Base-by-base conservation (phyloP, 2,329 filamentous ascomycete genomes). In the Phoma sp. region DNA sequence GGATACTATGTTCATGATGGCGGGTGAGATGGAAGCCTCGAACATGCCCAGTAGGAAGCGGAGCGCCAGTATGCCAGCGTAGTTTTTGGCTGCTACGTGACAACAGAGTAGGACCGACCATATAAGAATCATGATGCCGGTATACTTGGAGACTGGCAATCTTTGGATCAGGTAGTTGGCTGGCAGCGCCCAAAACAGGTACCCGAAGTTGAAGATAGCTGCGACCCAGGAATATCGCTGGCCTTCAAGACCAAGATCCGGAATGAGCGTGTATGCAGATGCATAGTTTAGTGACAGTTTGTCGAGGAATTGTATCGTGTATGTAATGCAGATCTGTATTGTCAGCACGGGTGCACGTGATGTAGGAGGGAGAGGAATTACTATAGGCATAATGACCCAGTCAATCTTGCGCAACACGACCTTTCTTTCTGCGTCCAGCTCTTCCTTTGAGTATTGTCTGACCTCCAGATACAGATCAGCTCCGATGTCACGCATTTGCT, bases 71-170 rank as follows among this genome's bases (percentile, higher is more conserved):
- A 74, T 72, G 11, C 71, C 69, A 0, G 71, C 69, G 41, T 74
- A 75, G 56, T 72, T 72, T n/a, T 68, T 73, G 4, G 71, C 71
- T 0, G 69, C 72, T 13, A 73, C 71, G 47, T 75, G 72, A 49
- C 80, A 75, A 44, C 81, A 69, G 0, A 78, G 74, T 2, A 82
- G 64, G 5, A 82, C 71, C 1, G 72, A 72, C 80, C 80, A 82
- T 35, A 76, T 47, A 13, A 76, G 59, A 7, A 75, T 74, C 68
- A 74, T 75, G 14, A 42, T 55, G 1, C 72, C 73, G 0, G 71
- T 75, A 52, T 74, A 75, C 50, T 72, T 75, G 1, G 70, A 66
- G 0, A 75, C 72, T 0, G 73, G 72, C 0, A 75, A 59, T 0
- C 69, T 65, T 36, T 76, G 73, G 25, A 77, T 74, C 2, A 76